Conservation (phyloP, 306 rosid species). For the Alnus glutinosa region DNA sequence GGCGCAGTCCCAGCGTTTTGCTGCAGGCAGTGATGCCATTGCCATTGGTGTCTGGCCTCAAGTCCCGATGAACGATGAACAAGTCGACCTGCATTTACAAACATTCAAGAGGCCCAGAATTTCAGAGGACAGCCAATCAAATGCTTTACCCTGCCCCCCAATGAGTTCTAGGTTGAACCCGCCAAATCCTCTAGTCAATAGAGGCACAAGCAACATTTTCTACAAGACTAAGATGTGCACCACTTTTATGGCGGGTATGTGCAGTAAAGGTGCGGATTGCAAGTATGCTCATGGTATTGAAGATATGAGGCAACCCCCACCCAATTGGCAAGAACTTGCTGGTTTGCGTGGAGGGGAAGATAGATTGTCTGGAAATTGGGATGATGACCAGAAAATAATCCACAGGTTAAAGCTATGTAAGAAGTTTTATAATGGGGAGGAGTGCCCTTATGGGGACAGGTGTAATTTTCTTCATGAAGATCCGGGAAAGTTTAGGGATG, state of each 20-base stretch:
- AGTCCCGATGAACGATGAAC: conserved; percentile 45
- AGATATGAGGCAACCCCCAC: conserved; percentile 84
- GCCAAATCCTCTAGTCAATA: conserved; percentile 44
- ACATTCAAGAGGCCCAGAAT: conserved; percentile 59
- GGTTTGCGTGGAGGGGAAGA: conserved; percentile 53
- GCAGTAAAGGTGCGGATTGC: conserved; percentile 84
- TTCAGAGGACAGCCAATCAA: conserved; percentile 46
- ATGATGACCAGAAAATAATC: conserved; percentile 82
- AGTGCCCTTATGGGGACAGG: conserved; percentile 89
- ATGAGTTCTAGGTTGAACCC: conserved; percentile 39
- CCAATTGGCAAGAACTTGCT: conserved; percentile 95
- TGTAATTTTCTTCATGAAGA: conserved; percentile 94
- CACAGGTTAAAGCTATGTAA: conserved; percentile 94
- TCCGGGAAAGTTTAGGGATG: conserved; percentile 79
- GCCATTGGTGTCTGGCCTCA: conserved; percentile 60
- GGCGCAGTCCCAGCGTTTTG: conserved; percentile 45
- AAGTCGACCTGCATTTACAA: conserved; percentile 40
- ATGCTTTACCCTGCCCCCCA: conserved; percentile 30
- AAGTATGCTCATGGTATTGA: conserved; percentile 93
- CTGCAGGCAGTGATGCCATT: conserved; percentile 49
- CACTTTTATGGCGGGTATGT: conserved; percentile 61
- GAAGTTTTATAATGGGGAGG: conserved; percentile 86
- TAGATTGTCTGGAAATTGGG: conserved; percentile 54
- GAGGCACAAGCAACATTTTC: conserved; percentile 65
- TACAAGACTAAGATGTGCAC: conserved; percentile 89